Evolutionary conservation across 2,329 filamentous ascomycete genomes (phyloP).

Genomic region (Colletotrichum shisoi): DNA sequence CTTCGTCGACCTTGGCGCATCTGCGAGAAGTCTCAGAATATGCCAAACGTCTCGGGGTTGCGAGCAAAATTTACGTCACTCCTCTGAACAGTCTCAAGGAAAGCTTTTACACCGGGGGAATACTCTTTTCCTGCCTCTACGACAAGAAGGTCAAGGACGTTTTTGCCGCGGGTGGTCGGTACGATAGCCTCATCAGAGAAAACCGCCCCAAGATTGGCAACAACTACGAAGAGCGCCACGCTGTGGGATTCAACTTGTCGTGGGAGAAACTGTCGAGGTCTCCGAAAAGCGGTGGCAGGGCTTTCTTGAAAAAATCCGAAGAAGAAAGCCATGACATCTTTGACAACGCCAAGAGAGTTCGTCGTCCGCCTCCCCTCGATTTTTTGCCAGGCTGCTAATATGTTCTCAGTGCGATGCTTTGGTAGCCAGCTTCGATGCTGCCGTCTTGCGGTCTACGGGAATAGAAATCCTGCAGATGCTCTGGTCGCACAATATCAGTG

Average conservation of each 20-base stretch:
- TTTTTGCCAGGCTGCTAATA: neutral
- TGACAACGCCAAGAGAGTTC: slow-evolving; percentile 43
- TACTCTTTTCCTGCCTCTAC: slow-evolving; percentile 90
- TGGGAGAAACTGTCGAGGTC: slow-evolving; percentile 83
- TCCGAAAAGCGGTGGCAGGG: slow-evolving; percentile 61
- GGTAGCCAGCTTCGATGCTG: slow-evolving; percentile 84
- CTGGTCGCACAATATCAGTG: slow-evolving; percentile 84
- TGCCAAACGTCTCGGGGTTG: slow-evolving; percentile 76
- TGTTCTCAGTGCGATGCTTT: slow-evolving; percentile 78
- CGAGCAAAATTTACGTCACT: slow-evolving; percentile 81
- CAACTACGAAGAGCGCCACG: slow-evolving; percentile 73
- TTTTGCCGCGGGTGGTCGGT: slow-evolving; percentile 91
- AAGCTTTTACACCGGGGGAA: slow-evolving; percentile 83
- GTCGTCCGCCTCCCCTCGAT: neutral
- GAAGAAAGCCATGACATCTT: slow-evolving; percentile 69
- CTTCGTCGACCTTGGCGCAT: slow-evolving; percentile 79
- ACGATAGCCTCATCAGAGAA: slow-evolving; percentile 87
- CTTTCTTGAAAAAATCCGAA: slow-evolving; percentile 74
- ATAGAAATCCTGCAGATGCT: slow-evolving; percentile 79
- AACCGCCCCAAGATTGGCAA: slow-evolving; percentile 75
- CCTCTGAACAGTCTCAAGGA: slow-evolving; percentile 90
- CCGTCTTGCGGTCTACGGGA: slow-evolving; percentile 76
- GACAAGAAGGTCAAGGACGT: slow-evolving; percentile 85
- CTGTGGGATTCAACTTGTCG: slow-evolving; percentile 89
- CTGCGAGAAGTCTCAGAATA: slow-evolving; percentile 81